Evolutionary conservation across 345 rosid species (phyloP).

Genomic region (Cardamine occulta): DNA sequence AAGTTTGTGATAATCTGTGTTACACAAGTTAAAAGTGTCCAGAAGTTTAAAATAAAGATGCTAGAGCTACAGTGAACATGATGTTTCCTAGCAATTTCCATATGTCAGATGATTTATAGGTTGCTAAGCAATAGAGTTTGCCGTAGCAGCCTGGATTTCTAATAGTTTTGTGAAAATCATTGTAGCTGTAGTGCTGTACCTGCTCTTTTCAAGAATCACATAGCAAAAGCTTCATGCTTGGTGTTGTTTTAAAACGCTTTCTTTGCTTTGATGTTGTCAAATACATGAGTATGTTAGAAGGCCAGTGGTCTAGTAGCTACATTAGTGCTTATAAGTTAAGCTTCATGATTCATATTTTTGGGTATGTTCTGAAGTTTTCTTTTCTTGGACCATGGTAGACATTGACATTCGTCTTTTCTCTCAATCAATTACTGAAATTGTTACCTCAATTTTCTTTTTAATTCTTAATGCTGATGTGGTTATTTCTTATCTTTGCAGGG

Average conservation of each 20-base stretch:
- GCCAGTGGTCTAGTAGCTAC: neutral
- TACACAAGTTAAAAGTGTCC: neutral
- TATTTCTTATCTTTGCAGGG: conserved; percentile 59
- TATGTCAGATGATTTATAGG: neutral
- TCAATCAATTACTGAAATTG: neutral
- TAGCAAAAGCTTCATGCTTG: conserved; percentile 9
- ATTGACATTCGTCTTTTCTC: neutral
- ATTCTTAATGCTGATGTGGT: neutral
- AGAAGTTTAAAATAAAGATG: neutral
- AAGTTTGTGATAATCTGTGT: conserved; percentile 1
- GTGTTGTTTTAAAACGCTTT: conserved; percentile 1
- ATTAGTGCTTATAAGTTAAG: neutral
- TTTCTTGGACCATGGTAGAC: neutral
- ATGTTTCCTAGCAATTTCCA: neutral
- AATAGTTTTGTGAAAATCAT: neutral
- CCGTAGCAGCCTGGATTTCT: neutral
- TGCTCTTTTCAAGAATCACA: neutral
- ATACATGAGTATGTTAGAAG: neutral
- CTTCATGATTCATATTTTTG: neutral
- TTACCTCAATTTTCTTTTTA: neutral
- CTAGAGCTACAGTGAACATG: neutral
- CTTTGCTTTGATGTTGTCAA: conserved; percentile 12
- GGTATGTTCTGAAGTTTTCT: conserved; percentile 6
- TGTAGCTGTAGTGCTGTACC: neutral
- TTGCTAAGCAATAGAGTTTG: conserved; percentile 7